These are phyloP conservation scores for Stagonosporopsis vannaccii DNA, from an alignment of 2,329 filamentous ascomycete genomes.

Conservation along the genomic window DNA sequence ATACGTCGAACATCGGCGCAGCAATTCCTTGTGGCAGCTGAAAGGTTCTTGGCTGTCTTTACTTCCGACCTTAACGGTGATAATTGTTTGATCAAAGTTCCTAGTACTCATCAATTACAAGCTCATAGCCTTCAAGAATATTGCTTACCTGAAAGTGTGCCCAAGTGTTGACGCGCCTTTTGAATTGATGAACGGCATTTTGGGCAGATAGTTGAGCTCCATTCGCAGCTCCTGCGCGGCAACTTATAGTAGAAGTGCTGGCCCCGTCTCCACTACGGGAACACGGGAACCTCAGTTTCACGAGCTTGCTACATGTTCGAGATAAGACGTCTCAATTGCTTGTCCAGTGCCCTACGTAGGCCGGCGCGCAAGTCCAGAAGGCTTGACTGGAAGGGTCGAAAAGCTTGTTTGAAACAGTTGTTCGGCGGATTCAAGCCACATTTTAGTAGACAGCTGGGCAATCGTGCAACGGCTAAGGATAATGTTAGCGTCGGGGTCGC, in stretches of 20 bases:
- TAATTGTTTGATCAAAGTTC: conserved; percentile 48
- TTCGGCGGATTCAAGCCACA: not conserved
- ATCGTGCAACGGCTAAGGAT: conserved; percentile 3
- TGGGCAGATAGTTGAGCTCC: conserved; percentile 45
- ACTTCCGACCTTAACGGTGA: conserved; percentile 44
- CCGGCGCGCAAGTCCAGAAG: conserved; percentile 3
- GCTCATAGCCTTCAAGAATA: not conserved
- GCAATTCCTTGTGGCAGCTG: conserved; percentile 44
- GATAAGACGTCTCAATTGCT: conserved; percentile 15
- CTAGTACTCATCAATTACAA: conserved; percentile 30
- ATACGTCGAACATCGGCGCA: conserved; percentile 44
- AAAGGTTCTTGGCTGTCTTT: conserved; percentile 44
- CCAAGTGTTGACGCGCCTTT: conserved; percentile 44
- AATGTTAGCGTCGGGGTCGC: conserved; percentile 1
- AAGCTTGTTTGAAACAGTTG: conserved; percentile 19
- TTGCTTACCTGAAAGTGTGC: conserved; percentile 43
- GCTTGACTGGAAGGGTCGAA: conserved; percentile 10
- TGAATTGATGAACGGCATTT: conserved; percentile 47
- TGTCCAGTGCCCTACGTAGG: not conserved
- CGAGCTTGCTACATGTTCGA: conserved; percentile 26
- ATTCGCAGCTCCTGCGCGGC: conserved; percentile 25
- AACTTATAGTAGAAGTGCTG: conserved; percentile 9
- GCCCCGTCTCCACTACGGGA: conserved; percentile 2
- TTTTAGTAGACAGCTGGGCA: conserved; percentile 8
- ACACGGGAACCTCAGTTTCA: conserved; percentile 36